Evolutionary conservation across 352 stramenopile species (phyloP), one percentile per base, ranked within the genome.

Genomic region (Phytophthora rubi): DNA sequence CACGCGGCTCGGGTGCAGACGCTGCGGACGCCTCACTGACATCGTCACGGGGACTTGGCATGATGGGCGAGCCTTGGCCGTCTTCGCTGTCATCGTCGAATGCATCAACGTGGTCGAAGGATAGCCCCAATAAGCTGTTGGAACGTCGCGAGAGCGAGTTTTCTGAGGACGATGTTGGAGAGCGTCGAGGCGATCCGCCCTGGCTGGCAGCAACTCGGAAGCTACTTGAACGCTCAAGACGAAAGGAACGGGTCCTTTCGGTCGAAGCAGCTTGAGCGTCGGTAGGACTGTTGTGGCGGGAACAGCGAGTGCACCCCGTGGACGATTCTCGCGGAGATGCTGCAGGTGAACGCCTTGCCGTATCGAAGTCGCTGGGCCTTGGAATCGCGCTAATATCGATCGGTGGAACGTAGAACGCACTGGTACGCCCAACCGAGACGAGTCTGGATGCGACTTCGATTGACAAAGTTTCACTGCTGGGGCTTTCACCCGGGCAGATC

Each of bases 321-420:
- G 42, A 2, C 8, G 45, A 67, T 2, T 62, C 39, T 59, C 33
- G 32, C 16, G 52, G 45, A 13, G 65, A 64, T 2, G 44, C 35
- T 8, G 45, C 8, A 30, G 59, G 32, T 21, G 39, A 60, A 9
- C 26, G 21, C 54, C 26, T 39, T 21, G 4, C 4, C 33, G 18
- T 10, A 15, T 6, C 15, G 8, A 33, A 9, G 2, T 49, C 48
- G 21, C 35, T 65, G 18, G 15, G 23, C 52, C 23, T 44, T 57
- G 42, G 21, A 45, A 71, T 18, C 32, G 39, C 49, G 39, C 57
- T 67, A 18, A 51, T 56, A 60, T 75, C 62, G n/a, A 75, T 71
- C 0, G 62, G 51, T 13, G 62, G 62, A 44, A 68, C 49, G 55
- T 45, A 56, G 53, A 67, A 64, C 26, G 62, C 10, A 21, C 10